Evolutionary conservation across 306 rosid genomes (phyloP), one percentile per base, ranked within the genome.

Genomic region (Quercus agrifolia): DNA sequence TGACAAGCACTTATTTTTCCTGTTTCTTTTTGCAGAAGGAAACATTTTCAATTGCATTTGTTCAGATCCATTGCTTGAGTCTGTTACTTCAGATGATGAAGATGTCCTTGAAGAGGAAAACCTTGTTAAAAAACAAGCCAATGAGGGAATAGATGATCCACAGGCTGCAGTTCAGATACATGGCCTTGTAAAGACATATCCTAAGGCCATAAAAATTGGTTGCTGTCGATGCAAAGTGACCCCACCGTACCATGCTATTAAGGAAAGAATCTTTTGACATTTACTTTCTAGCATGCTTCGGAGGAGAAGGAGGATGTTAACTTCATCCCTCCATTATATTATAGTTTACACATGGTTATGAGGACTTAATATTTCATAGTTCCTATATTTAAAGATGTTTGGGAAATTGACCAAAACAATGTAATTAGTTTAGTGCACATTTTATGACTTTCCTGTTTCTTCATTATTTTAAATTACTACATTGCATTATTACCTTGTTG

Each of bases 61-160:
- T 78, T 87, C 92, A 77, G 49, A 57, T 70, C 90, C 89, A 4
- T 78, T 52, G 49, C 83, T 68, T 80, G 97, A 87, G 79, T 79
- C 62, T 58, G 10, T 74, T 75, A 80, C 85, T 56, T 84, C 97
- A 57, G 91, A 94, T 64, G 97, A 94, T 84, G 90, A 88, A 78
- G 97, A 92, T 86, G 98, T 94, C 57, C 86, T 82, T 70, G 89
- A 90, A 83, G 98, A 94, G 86, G 97, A 91, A 90, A 91, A 76
- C 77, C 56, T 64, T 21, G 96, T 94, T 25, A 94, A 84, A 77
- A 80, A 81, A 77, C 89, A 87, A 83, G 59, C 70, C 46, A 70
- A 25, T 7, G 87, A 90, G 70, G 85, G 90, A 21, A 21, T 72
- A 57, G 73, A 86, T 27, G 92, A 88, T 28, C 46, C 83, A 64